phyloP scores from a whole-genome alignment of 2,329 filamentous ascomycete genomes.

The Talaromyces islandicus region DNA sequence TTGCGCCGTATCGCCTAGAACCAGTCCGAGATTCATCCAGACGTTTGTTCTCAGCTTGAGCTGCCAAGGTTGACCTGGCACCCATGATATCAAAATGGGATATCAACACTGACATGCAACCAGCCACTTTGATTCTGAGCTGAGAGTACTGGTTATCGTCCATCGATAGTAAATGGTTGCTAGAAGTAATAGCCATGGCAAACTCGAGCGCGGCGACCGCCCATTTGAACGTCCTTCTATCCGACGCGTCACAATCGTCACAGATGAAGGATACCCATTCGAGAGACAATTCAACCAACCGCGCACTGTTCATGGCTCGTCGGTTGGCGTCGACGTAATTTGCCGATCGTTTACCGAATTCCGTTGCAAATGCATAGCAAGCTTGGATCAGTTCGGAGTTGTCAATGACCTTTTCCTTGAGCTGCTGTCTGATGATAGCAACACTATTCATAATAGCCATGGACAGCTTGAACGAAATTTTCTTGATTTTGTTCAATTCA shows the following conservation, averaged over 20 bases:
- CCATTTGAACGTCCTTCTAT: conserved; percentile 96
- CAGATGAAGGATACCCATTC: conserved; percentile 99
- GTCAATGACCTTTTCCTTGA: conserved; percentile 61
- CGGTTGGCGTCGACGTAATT: conserved; percentile 94
- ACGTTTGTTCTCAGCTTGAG: conserved; percentile 86
- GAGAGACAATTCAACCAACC: conserved; percentile 83
- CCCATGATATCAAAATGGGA: conserved; percentile 99
- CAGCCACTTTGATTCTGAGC: conserved; percentile 81
- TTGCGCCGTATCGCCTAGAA: conserved; percentile 65
- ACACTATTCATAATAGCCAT: conserved; percentile 99
- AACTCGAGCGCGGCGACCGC: conserved; percentile 93
- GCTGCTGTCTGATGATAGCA: conserved; percentile 83
- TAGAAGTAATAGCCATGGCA: conserved; percentile 93
- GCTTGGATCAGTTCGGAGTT: conserved; percentile 96
- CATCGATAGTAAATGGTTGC: conserved; percentile 85
- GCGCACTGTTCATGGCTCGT: conserved; percentile 94
- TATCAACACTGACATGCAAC: conserved; percentile 95
- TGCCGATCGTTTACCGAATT: conserved; percentile 91
- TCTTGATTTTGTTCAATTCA: conserved; percentile 87
- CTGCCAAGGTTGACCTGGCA: conserved; percentile 84
- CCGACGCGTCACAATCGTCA: conserved; percentile 89
- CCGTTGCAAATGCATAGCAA: conserved; percentile 97
- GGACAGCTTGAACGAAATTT: conserved; percentile 90
- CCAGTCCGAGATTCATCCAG: conserved; percentile 74
- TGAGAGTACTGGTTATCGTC: conserved; percentile 80